Evolutionary conservation across 176 grass and related monocot genomes (phyloP).

Genomic region (Elymus sibiricus): DNA sequence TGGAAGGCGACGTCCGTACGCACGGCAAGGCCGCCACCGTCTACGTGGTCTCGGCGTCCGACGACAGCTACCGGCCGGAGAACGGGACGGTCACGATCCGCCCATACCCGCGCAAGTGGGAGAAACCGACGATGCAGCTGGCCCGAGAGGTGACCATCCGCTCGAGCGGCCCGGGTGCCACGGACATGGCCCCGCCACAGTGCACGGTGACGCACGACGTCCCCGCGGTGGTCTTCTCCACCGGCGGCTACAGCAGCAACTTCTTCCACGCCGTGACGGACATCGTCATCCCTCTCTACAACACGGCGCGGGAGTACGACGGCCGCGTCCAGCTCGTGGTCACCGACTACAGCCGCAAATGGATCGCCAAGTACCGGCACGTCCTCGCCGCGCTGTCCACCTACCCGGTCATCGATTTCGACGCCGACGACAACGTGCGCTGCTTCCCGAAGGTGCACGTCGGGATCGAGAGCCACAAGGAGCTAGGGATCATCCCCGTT

Average conservation of each 20-base stretch:
- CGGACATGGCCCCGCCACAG: not conserved
- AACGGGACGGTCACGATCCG: slow-evolving; percentile 32
- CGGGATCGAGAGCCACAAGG: slow-evolving; percentile 46
- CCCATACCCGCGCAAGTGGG: slow-evolving; percentile 60
- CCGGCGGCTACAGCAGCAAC: slow-evolving; percentile 45
- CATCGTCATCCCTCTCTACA: slow-evolving; percentile 62
- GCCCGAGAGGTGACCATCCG: slow-evolving; percentile 35
- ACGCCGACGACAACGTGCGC: slow-evolving; percentile 43
- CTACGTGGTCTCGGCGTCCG: slow-evolving; percentile 28
- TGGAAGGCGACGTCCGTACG: slow-evolving; percentile 60
- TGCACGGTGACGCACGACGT: slow-evolving; percentile 44
- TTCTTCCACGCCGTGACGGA: slow-evolving; percentile 67
- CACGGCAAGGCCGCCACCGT: slow-evolving; percentile 40
- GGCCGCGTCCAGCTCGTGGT: slow-evolving; percentile 48
- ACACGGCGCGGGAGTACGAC: slow-evolving; percentile 38
- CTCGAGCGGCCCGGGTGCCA: not conserved
- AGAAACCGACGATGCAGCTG: slow-evolving; percentile 22
- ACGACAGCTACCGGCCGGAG: not conserved
- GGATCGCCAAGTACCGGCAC: slow-evolving; percentile 38
- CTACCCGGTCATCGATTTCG: slow-evolving; percentile 46
- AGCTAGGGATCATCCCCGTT: slow-evolving; percentile 35
- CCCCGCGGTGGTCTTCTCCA: slow-evolving; percentile 62
- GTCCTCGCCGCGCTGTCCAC: slow-evolving; percentile 37
- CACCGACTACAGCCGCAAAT: slow-evolving; percentile 13
- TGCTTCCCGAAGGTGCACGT: slow-evolving; percentile 53